Evolutionary conservation across 441 rosid genomes (phyloP).

Genomic region (Croton laevigatus): DNA sequence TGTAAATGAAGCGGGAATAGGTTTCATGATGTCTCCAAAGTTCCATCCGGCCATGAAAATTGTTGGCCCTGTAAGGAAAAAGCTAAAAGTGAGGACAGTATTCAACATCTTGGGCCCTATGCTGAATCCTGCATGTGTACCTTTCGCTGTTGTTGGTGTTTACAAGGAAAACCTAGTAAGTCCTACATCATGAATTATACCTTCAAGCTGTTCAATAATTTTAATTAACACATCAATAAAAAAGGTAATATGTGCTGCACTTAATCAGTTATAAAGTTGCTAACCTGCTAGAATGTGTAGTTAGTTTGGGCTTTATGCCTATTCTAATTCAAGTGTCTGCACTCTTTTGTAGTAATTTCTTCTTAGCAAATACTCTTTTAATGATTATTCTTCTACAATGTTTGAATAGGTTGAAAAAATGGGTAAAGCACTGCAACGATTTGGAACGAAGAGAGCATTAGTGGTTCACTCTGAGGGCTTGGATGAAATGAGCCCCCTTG

Average conservation of each 20-base stretch:
- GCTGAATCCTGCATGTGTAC: conserved; percentile 87
- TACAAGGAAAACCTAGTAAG: conserved; percentile 73
- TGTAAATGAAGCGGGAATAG: conserved; percentile 88
- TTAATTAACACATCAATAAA: no score
- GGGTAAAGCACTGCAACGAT: conserved; percentile 84
- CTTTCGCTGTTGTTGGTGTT: conserved; percentile 91
- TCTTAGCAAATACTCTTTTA: conserved; percentile 13
- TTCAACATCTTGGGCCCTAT: conserved; percentile 90
- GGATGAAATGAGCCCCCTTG: conserved; percentile 96
- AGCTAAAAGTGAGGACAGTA: conserved; percentile 77
- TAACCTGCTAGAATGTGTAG: no score
- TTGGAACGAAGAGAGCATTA: conserved; percentile 88
- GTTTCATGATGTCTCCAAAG: conserved; percentile 88
- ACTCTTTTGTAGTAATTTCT: not conserved
- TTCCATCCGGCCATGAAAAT: conserved; percentile 94
- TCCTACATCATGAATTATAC: conserved; percentile 11
- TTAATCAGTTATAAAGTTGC: no score
- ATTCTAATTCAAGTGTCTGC: not conserved
- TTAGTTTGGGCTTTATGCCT: not conserved
- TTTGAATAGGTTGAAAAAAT: conserved; percentile 71
- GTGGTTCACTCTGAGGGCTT: conserved; percentile 96
- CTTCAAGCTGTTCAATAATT: no score
- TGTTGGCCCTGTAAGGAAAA: conserved; percentile 80
- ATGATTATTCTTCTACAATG: conserved; percentile 9
- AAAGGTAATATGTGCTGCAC: no score